Base-by-base conservation (phyloP, 2,329 filamentous ascomycete species). In the Aspergillus sp. region DNA sequence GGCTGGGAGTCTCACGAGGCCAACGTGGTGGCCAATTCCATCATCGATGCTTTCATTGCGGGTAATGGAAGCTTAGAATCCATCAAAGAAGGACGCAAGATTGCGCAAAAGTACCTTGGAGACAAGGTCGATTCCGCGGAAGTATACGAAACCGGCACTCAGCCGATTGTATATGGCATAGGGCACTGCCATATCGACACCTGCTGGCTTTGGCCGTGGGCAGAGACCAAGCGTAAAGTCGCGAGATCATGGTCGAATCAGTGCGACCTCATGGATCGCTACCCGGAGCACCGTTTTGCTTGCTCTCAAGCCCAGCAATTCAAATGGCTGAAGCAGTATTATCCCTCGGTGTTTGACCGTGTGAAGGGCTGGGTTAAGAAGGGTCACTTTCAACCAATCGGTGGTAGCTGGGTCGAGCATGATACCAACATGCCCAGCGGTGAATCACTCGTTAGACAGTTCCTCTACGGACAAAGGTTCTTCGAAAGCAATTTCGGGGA, bases 191-290 rank as follows among this genome's bases (percentile, higher is more conserved):
- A 99, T 75, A 99, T 99, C 65, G 95, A 98, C 76, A 96, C 90
- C 27, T 97, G 93, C 76, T 99, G 95, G 95, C 82, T 99, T 37
- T 99, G 95, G 95, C 95, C 95, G 0, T 99, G 92, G 85, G 95
- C 90, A 9, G 95, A 99, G 79, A 98, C 95, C 0, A 97, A 96
- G 78, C 90, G 95, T 69, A 99, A 99, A 79, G 89, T 98, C 31
- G 93, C 89, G 19, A 87, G 95, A 46, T 97, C 93, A 9, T 99
- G 95, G 95, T 93, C 91, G 1, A 98, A 91, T 72, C 95, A 99
- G 74, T 96, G 93, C 75, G 89, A 96, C 69, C 79, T 99, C 67
- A 91, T 99, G 83, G 95, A 99, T 60, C 86, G 90, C 35, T 99
- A 98, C 64, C 91, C 93, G 0, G 95, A 99, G 77, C 88, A 96